These are phyloP conservation scores for Galerina sulciceps DNA, from an alignment of 768 basidiomycete genomes.

Conservation along the genomic window DNA sequence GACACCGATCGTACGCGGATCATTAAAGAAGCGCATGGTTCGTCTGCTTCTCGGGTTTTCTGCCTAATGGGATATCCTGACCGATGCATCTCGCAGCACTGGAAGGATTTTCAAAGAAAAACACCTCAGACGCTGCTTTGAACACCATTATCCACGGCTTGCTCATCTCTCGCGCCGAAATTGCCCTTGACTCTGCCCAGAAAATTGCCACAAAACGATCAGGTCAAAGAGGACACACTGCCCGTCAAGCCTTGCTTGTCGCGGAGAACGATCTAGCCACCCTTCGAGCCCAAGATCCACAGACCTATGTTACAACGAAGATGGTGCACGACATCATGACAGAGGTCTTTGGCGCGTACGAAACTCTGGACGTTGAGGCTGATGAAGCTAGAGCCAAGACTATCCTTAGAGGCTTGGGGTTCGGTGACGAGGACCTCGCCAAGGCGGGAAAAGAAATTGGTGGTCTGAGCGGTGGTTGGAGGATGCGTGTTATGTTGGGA, in stretches of 20 bases:
- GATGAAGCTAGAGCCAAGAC: slow-evolving; percentile 51
- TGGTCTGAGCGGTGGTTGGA: slow-evolving; percentile 68
- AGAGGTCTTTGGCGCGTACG: slow-evolving; percentile 32
- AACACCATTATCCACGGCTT: slow-evolving; percentile 28
- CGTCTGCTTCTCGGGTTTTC: neutral
- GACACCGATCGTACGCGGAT: slow-evolving; percentile 29
- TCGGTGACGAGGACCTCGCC: slow-evolving; percentile 38
- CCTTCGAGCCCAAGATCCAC: slow-evolving; percentile 30
- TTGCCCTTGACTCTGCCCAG: slow-evolving; percentile 36
- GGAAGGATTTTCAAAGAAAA: slow-evolving; percentile 24
- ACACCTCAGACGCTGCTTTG: slow-evolving; percentile 20
- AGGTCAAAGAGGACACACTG: slow-evolving; percentile 60
- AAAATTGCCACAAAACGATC: slow-evolving; percentile 56
- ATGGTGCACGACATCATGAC: slow-evolving; percentile 27
- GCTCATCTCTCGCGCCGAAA: slow-evolving; percentile 24
- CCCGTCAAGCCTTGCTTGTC: slow-evolving; percentile 53
- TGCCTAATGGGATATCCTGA: neutral
- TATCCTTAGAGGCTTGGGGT: slow-evolving; percentile 66
- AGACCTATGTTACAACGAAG: slow-evolving; percentile 31
- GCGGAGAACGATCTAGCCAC: slow-evolving; percentile 45
- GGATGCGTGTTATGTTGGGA: slow-evolving; percentile 62
- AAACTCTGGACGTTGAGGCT: slow-evolving; percentile 38
- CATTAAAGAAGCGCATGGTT: slow-evolving; percentile 32
- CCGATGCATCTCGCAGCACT: slow-evolving; percentile 18
- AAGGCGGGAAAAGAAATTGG: slow-evolving; percentile 41